Evolutionary conservation across 2,329 filamentous ascomycete genomes (phyloP).

Genomic region (Coniochaeta sp.): DNA sequence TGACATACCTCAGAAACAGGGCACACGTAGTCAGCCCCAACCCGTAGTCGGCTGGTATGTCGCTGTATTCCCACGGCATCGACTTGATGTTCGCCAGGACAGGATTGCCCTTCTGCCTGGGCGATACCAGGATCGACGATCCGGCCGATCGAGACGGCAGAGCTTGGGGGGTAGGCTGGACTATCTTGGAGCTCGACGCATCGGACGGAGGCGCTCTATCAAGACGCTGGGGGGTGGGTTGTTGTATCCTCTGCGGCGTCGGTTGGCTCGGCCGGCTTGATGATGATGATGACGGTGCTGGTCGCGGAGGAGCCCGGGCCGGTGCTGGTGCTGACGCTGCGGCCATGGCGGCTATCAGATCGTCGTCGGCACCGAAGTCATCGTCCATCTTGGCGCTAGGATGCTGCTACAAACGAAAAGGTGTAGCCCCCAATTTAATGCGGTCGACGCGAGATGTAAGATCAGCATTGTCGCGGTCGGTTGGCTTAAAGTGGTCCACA

Average conservation of each 20-base stretch:
- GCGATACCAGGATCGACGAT: conserved; percentile 81
- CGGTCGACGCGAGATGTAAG: background rate
- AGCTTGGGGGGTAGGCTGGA: conserved; percentile 86
- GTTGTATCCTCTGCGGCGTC: conserved; percentile 33
- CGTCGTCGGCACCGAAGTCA: conserved; percentile 50
- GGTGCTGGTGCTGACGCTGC: conserved; percentile 33
- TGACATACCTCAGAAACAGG: conserved; percentile 63
- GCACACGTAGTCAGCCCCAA: conserved; percentile 82
- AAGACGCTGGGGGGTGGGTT: conserved; percentile 47
- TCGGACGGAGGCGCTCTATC: conserved; percentile 39
- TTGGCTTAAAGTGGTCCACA: background rate
- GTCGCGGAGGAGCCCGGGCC: conserved; percentile 12
- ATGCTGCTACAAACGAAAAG: background rate
- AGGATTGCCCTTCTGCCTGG: conserved; percentile 90
- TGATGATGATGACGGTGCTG: conserved; percentile 14
- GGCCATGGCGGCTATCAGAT: conserved; percentile 48
- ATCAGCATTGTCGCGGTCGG: background rate
- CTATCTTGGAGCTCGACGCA: conserved; percentile 46
- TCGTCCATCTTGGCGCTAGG: conserved; percentile 37
- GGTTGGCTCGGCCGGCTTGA: conserved; percentile 28
- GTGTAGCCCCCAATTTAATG: background rate
- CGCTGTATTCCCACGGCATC: conserved; percentile 91
- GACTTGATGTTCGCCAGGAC: conserved; percentile 76
- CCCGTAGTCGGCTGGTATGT: conserved; percentile 92
- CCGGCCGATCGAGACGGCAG: conserved; percentile 57